Evolutionary conservation across 345 rosid species (phyloP).

Genomic region (Melaleuca quinquenervia): DNA sequence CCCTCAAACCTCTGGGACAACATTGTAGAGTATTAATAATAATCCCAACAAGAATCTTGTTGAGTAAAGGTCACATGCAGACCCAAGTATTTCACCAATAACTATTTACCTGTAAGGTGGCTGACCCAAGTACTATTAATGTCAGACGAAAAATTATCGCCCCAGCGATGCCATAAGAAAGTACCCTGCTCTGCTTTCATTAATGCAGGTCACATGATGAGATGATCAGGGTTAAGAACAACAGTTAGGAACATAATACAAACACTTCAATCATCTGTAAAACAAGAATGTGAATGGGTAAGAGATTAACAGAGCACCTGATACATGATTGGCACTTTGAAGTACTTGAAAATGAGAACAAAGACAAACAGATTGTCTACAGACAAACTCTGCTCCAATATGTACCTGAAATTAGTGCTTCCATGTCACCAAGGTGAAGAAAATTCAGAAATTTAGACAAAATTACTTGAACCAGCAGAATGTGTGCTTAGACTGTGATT

Average conservation of each 20-base stretch:
- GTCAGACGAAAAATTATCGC: slow-evolving; percentile 70
- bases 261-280: neutral
- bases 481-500: neutral
- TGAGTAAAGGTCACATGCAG: neutral
- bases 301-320: slow-evolving; percentile 45
- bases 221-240: neutral
- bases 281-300: neutral
- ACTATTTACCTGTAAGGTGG: slow-evolving; percentile 72
- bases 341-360: slow-evolving; percentile 85
- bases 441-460: neutral
- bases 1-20: slow-evolving; percentile 68
- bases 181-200: slow-evolving; percentile 56
- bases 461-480: neutral
- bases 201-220: neutral
- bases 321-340: slow-evolving; percentile 77
- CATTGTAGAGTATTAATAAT: neutral
- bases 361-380: slow-evolving; percentile 95
- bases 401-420: slow-evolving; percentile 46
- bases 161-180: slow-evolving; percentile 87
- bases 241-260: neutral
- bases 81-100: neutral
- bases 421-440: neutral
- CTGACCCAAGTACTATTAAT: slow-evolving; percentile 78
- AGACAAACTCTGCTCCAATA: slow-evolving; percentile 95
- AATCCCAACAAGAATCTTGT: neutral